phyloP scores from a whole-genome alignment of 768 basidiomycete genomes.

The Trametes villosa region DNA sequence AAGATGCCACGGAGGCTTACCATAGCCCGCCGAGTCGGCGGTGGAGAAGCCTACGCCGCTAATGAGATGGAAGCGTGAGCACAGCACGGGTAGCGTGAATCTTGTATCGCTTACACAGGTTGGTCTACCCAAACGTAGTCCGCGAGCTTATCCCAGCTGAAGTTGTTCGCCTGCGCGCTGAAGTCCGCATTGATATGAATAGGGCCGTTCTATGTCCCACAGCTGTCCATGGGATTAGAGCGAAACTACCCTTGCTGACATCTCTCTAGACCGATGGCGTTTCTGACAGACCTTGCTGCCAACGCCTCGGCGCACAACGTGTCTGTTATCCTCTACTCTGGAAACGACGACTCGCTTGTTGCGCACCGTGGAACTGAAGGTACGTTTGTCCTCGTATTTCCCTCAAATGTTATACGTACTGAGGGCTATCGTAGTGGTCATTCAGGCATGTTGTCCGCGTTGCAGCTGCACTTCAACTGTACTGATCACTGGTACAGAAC shows the following conservation, averaged over 20 bases:
- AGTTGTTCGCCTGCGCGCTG: constrained; percentile 51
- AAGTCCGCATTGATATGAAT: constrained; percentile 60
- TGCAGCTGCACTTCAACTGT: neutral
- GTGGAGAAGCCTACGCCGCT: constrained; percentile 70
- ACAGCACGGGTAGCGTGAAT: neutral
- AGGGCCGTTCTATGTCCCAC: constrained; percentile 62
- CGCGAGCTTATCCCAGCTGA: constrained; percentile 61
- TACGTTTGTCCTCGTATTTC: constrained; percentile 32
- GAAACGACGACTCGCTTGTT: constrained; percentile 70
- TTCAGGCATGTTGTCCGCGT: constrained; percentile 45
- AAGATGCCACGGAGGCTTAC: constrained; percentile 30
- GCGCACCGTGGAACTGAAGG: constrained; percentile 68
- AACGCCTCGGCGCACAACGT: constrained; percentile 59
- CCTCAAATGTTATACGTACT: no score
- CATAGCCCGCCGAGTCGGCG: constrained; percentile 61
- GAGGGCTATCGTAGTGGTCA: constrained; percentile 36
- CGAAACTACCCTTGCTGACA: neutral
- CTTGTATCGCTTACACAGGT: constrained; percentile 51
- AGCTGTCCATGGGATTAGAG: no score
- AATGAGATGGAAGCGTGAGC: constrained; percentile 21
- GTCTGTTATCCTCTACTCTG: constrained; percentile 63
- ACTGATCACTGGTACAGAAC: constrained; percentile 48
- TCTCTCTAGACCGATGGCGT: constrained; percentile 57
- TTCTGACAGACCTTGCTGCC: constrained; percentile 66
- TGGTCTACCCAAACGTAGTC: constrained; percentile 80